Evolutionary conservation across 352 stramenopile genomes (phyloP), one percentile per base, ranked within the genome.

Genomic region (Albugo laibachii): DNA sequence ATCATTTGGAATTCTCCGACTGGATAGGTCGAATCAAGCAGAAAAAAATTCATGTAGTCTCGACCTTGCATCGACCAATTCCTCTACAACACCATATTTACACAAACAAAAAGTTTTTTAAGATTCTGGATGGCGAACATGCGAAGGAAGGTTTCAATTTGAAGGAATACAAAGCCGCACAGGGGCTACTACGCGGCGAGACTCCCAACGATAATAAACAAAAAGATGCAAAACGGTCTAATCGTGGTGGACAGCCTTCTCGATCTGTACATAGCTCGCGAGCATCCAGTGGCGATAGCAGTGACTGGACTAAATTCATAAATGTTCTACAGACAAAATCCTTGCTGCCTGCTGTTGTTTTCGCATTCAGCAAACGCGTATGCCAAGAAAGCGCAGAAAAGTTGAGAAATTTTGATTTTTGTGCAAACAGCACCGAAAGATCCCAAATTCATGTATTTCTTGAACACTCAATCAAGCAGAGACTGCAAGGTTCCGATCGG

Each of bases 1-100:
- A 99, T 57, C 96, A 96, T 43, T 79, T 97, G 48, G 93, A 99
- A 61, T 99, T 99, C 52, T 95, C 83, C 13, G 93, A 98, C 54
- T 99, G 96, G 96, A 98, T 99, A 53, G 95, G 94, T 6, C 69
- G 92, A 20, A 97, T 88, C 0, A 98, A 98, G 64, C 81, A 87
- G 46, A 79, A 84, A 49, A 88, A 91, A 35, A 96, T 99, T 50
- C 89, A 98, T 62, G 94, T 99, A 2, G 95, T 99, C 50, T 89
- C 81, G 20, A 99, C 96, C 3, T 73, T 89, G 48, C 97, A 97
- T 58, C 84, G 95, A 4, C 95, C 95, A 1, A 93, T 99, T 20
- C 95, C 95, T 8, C 69, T 99, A 10, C 80, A 94, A 47, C 94
- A 99, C 52, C 85, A 96, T 63, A 55, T 99, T 10, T 98, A 94